Evolutionary conservation across 257 asterid genomes (phyloP).

Genomic region (Scutellaria barbata): DNA sequence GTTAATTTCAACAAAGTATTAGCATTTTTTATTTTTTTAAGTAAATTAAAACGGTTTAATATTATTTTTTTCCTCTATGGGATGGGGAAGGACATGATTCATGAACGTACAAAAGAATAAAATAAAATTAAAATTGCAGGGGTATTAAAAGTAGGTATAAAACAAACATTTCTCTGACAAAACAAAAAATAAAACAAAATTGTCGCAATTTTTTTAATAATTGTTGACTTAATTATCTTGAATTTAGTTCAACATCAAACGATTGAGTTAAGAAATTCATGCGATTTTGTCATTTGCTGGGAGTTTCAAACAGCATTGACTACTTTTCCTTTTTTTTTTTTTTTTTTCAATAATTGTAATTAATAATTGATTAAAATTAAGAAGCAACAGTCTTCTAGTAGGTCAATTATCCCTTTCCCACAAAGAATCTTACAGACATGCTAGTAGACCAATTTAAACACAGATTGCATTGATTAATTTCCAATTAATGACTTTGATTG

Average conservation of each 20-base stretch:
- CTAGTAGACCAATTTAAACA: slow-evolving; percentile 49
- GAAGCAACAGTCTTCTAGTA: slow-evolving; percentile 40
- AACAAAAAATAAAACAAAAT: slow-evolving; percentile 18
- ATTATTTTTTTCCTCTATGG: no score
- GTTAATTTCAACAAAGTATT: no score
- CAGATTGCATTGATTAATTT: slow-evolving; percentile 42
- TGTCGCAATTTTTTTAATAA: slow-evolving; percentile 32
- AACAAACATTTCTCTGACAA: slow-evolving; percentile 23
- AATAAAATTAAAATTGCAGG: neutral
- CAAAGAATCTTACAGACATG: slow-evolving; percentile 60
- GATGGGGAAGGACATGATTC: no score
- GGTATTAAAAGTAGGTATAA: neutral
- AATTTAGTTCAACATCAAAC: slow-evolving; percentile 28
- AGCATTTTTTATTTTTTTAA: no score
- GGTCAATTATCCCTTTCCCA: slow-evolving; percentile 33
- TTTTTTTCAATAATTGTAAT: neutral
- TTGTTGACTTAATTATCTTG: slow-evolving; percentile 46
- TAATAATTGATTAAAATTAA: neutral
- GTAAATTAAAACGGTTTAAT: no score
- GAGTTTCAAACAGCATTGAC: slow-evolving; percentile 14
- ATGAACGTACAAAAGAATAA: neutral
- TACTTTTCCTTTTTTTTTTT: neutral
- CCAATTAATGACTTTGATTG: slow-evolving; percentile 30
- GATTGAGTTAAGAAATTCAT: slow-evolving; percentile 33
- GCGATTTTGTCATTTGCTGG: slow-evolving; percentile 38